phyloP scores from a whole-genome alignment of 768 basidiomycete genomes.

The Stropharia rugosoannulata region DNA sequence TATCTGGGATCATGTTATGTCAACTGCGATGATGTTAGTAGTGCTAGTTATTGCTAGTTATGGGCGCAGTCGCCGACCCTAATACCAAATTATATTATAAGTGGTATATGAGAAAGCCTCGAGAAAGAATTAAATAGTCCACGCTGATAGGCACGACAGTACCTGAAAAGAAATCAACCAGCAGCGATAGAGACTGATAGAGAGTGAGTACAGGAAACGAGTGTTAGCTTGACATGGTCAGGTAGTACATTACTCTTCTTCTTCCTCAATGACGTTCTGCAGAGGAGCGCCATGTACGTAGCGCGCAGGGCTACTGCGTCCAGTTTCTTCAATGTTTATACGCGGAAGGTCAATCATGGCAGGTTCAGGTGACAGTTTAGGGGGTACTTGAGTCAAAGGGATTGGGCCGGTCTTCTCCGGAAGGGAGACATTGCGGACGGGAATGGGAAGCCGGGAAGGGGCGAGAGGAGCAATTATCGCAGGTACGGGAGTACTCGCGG shows the following conservation, averaged over 20 bases:
- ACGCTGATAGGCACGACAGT: background rate
- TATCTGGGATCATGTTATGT: background rate
- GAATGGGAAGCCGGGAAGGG: slow-evolving; percentile 43
- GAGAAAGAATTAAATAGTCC: background rate
- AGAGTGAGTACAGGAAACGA: background rate
- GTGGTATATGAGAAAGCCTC: slow-evolving; percentile 9
- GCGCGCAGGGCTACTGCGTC: slow-evolving; percentile 63
- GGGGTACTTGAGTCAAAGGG: slow-evolving; percentile 26
- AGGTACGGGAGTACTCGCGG: slow-evolving; percentile 21
- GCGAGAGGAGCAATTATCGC: slow-evolving; percentile 31
- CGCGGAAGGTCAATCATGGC: slow-evolving; percentile 30
- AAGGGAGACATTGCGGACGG: slow-evolving; percentile 32
- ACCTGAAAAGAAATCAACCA: background rate
- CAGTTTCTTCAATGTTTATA: slow-evolving; percentile 42
- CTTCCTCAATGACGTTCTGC: slow-evolving; percentile 84
- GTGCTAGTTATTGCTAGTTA: slow-evolving; percentile 1
- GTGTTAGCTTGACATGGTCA: background rate
- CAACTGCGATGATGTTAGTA: background rate
- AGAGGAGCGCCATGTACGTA: slow-evolving; percentile 85
- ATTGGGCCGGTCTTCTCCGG: slow-evolving; percentile 14
- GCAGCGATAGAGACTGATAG: background rate
- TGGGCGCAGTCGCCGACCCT: slow-evolving; percentile 1
- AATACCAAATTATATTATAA: slow-evolving; percentile 6
- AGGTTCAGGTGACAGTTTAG: slow-evolving; percentile 19
- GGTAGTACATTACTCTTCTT: slow-evolving; percentile 55